phyloP scores from a whole-genome alignment of 768 basidiomycete species.

The Hygrophorus pudorinus region DNA sequence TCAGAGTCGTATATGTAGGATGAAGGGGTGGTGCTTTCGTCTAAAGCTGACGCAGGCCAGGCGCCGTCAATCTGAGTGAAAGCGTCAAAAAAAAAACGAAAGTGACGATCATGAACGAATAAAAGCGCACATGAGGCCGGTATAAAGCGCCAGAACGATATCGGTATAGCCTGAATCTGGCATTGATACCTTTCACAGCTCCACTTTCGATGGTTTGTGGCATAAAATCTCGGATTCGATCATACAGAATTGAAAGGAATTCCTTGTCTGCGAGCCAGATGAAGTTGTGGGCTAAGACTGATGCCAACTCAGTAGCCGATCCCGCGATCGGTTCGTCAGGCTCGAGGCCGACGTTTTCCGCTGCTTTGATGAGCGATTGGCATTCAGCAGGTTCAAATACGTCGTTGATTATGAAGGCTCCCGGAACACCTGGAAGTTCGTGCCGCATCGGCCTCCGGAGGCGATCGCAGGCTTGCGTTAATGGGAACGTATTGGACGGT shows the following conservation, averaged over 20 bases:
- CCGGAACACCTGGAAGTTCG: slow-evolving; percentile 35
- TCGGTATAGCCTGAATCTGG: slow-evolving; percentile 39
- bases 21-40: slow-evolving; percentile 27
- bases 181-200: slow-evolving; percentile 37
- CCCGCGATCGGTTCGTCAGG: slow-evolving; percentile 41
- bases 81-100: background rate
- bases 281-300: slow-evolving; percentile 39
- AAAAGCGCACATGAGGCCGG: slow-evolving; percentile 31
- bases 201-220: slow-evolving; percentile 32
- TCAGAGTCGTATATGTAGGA: slow-evolving; percentile 35
- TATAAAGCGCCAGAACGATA: slow-evolving; percentile 41
- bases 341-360: slow-evolving; percentile 37
- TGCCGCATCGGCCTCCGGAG: slow-evolving; percentile 21
- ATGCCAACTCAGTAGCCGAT: slow-evolving; percentile 32
- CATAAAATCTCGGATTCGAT: slow-evolving; percentile 30
- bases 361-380: slow-evolving; percentile 30
- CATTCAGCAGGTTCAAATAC: slow-evolving; percentile 37
- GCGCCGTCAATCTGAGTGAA: slow-evolving; percentile 36
- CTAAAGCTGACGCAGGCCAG: slow-evolving; percentile 39
- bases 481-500: slow-evolving; percentile 4
- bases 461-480: slow-evolving; percentile 14
- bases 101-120: background rate
- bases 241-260: slow-evolving; percentile 31
- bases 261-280: slow-evolving; percentile 41
- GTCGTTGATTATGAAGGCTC: slow-evolving; percentile 38